phyloP scores from a whole-genome alignment of 371 early-diverging fungal genomes.

The Mortierella sp. region DNA sequence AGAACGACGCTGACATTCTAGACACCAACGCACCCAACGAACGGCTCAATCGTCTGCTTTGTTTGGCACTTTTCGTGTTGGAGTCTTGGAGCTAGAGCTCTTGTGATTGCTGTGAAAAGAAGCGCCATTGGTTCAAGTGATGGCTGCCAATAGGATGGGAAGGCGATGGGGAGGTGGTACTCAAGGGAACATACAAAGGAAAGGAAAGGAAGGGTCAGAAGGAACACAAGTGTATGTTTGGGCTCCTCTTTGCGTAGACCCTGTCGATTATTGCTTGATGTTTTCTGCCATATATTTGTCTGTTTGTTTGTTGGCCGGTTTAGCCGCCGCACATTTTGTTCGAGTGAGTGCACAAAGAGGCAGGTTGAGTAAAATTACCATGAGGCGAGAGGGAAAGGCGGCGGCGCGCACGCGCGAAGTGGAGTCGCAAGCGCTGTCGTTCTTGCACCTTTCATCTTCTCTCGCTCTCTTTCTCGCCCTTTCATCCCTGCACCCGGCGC shows the following conservation, averaged over 20 bases:
- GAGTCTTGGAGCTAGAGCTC: background rate
- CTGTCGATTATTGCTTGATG: background rate
- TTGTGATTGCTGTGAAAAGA: background rate
- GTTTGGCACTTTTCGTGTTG: background rate
- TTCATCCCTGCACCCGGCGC: too few species aligned
- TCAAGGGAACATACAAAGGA: background rate
- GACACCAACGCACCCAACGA: background rate
- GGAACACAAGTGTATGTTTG: background rate
- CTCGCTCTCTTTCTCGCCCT: background rate
- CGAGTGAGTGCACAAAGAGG: background rate
- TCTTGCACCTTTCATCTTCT: conserved; percentile 1
- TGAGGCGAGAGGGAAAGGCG: background rate
- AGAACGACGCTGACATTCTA: too few species aligned
- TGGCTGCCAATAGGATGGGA: background rate
- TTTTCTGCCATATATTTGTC: too few species aligned
- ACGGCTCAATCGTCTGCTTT: background rate
- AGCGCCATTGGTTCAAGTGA: background rate
- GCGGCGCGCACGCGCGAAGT: background rate
- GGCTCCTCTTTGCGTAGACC: conserved; percentile 7
- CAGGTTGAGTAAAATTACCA: background rate
- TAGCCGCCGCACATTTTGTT: background rate
- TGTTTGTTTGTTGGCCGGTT: background rate
- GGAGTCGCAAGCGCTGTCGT: background rate
- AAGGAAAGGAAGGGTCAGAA: background rate
- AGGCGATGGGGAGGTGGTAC: background rate